Base-by-base conservation (phyloP, 2,329 filamentous ascomycete species). In the Xylariaceae sp. region DNA sequence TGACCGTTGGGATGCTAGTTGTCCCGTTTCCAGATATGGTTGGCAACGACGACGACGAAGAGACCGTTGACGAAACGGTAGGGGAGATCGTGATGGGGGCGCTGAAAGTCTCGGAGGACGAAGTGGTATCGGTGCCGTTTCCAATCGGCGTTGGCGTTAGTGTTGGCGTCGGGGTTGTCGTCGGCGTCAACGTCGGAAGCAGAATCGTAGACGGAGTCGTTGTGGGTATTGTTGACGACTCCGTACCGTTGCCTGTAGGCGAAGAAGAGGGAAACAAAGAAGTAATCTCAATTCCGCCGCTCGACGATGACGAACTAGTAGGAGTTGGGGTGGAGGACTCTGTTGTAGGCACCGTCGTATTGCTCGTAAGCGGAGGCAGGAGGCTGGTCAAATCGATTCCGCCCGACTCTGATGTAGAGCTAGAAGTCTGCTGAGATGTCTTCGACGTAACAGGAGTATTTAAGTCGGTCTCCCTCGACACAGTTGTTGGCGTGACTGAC, bases 61-160 rank as follows among this genome's bases (percentile, higher is more conserved):
- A 39, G 3, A 43, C 36, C 18, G 29, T 34, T 6, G 34, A 16
- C 9, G 39, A 39, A 3, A 43, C 36, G 19, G 35, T 41, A 2
- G 50, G 41, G 12, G 46, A 11, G 14, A 44, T 14, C 0, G 50
- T 49, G 4, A 35, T 8, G 32, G 50, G 43, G n/a, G 48, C 38
- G 17, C 41, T 53, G 5, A 43, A 35, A 29, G 40, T 46, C 12
- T 39, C 45, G 1, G 50, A n/a, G n/a, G n/a, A 45, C 13, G 26
- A 11, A 30, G 44, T 47, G 11, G 44, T 36, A 6, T 54, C 46
- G 11, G 52, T 55, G 21, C 42, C 39, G 26, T 53, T 54, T 34
- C 36, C 46, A 24, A 44, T 37, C 9, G 40, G 21, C 11, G 11
- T 24, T 11, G 21, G 7, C 6, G 21, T 14, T 4, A 42, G 26